Evolutionary conservation across 148 eudicot species (phyloP).

Genomic region (Euryodendron excelsum): DNA sequence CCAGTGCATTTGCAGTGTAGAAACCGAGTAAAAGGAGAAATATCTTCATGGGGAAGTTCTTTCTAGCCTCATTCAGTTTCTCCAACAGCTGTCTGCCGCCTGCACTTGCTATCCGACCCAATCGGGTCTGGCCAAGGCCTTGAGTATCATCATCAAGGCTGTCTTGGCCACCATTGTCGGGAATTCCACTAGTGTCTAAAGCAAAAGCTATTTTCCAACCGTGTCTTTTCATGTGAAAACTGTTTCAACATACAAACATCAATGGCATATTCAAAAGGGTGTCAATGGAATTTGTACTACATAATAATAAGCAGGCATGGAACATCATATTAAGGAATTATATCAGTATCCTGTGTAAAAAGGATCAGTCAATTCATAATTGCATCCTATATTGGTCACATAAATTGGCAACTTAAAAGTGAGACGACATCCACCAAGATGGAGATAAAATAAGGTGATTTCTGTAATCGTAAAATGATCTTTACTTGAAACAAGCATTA

Average conservation of each 20-base stretch:
- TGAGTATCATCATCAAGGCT: slow-evolving; percentile 41
- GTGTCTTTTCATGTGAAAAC: slow-evolving; percentile 31
- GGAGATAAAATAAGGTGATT: not conserved
- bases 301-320: not conserved
- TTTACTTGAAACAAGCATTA: not conserved
- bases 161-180: slow-evolving; percentile 46
- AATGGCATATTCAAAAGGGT: not conserved
- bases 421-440: not conserved
- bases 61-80: slow-evolving; percentile 75
- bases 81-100: slow-evolving; percentile 70
- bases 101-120: slow-evolving; percentile 78
- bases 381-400: not conserved
- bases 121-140: slow-evolving; percentile 68
- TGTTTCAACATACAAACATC: slow-evolving; percentile 26
- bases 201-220: slow-evolving; percentile 61
- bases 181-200: slow-evolving; percentile 65
- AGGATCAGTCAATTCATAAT: not conserved
- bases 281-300: not conserved
- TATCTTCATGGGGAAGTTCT: slow-evolving; percentile 87
- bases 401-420: not conserved
- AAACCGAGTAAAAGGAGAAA: slow-evolving; percentile 87
- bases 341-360: not conserved
- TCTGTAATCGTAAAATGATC: not conserved
- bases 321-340: not conserved
- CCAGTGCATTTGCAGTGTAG: slow-evolving; percentile 94